Percentiles rank a stretch among this genome's conserved stretches.
phyloP scores from a whole-genome alignment of 306 rosid genomes.

The Luffa aegyptiaca region DNA sequence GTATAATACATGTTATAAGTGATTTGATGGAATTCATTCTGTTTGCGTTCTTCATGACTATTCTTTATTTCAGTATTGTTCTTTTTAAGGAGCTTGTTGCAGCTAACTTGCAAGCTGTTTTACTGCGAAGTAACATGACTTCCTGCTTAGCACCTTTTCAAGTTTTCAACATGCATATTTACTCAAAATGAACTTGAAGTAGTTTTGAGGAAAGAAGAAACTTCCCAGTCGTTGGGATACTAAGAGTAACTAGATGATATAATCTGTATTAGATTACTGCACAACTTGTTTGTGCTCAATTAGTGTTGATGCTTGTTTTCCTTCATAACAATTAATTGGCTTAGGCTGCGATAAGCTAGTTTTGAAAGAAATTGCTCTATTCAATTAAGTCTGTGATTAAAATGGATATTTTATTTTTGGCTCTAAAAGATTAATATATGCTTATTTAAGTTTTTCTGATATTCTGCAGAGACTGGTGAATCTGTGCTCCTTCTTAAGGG shows the following conservation, averaged over 20 bases:
- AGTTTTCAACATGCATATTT: not conserved
- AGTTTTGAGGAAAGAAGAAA: not conserved
- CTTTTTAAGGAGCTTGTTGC: not conserved
- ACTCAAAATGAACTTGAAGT: not conserved
- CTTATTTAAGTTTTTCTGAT: not conserved
- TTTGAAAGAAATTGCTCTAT: not conserved
- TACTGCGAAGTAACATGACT: not conserved
- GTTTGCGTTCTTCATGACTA: not conserved
- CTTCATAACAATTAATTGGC: not conserved
- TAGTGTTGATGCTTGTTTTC: not conserved
- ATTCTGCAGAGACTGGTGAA: conserved; percentile 58
- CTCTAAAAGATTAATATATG: not conserved
- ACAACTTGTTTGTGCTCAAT: too few relatives aligned
- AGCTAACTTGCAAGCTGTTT: not conserved
- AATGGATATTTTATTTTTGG: not conserved
- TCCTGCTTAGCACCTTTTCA: not conserved
- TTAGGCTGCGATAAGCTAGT: not conserved
- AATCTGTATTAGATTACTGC: not conserved
- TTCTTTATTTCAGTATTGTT: not conserved
- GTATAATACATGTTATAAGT: not conserved
- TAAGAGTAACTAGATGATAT: not conserved
- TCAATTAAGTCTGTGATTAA: not conserved
- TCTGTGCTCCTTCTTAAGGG: conserved; percentile 61
- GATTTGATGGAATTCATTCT: not conserved
- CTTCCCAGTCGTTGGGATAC: not conserved